These are phyloP conservation scores for Magnolia sinica DNA, from an alignment of 164 flowering plant species.

Conservation along the genomic window DNA sequence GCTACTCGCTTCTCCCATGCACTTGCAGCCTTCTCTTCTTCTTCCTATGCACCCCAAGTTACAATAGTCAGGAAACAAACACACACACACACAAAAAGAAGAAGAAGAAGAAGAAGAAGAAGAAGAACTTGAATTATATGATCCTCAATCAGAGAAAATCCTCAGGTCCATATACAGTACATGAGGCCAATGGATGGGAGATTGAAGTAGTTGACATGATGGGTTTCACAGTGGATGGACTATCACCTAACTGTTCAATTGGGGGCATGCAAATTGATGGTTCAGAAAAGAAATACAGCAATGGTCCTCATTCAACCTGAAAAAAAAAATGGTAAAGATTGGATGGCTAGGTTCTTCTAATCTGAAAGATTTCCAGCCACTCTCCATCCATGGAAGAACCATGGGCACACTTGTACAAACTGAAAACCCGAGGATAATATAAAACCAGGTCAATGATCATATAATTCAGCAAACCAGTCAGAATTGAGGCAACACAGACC, in stretches of 20 bases:
- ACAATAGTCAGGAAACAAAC: neutral
- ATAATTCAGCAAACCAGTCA: constrained; percentile 3
- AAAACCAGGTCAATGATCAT: neutral
- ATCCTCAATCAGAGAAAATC: neutral
- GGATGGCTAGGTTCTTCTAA: no score
- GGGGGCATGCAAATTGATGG: no score
- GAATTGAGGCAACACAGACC: constrained; percentile 29
- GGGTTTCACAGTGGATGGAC: no score
- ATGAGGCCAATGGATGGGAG: neutral
- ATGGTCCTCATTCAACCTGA: no score
- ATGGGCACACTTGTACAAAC: no score
- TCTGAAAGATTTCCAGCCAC: no score
- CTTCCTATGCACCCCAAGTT: constrained; percentile 32
- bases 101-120: neutral
- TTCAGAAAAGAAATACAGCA: no score
- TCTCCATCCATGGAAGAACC: no score
- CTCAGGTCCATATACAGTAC: neutral
- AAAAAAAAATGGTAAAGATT: no score
- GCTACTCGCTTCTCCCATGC: constrained; percentile 70
- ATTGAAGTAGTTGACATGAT: neutral
- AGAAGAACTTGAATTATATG: neutral
- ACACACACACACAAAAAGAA: neutral
- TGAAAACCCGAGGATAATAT: neutral
- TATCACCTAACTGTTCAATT: no score
- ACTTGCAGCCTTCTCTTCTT: constrained; percentile 52